Conservation (phyloP, 345 rosid species). For the Clarkia xantiana region DNA sequence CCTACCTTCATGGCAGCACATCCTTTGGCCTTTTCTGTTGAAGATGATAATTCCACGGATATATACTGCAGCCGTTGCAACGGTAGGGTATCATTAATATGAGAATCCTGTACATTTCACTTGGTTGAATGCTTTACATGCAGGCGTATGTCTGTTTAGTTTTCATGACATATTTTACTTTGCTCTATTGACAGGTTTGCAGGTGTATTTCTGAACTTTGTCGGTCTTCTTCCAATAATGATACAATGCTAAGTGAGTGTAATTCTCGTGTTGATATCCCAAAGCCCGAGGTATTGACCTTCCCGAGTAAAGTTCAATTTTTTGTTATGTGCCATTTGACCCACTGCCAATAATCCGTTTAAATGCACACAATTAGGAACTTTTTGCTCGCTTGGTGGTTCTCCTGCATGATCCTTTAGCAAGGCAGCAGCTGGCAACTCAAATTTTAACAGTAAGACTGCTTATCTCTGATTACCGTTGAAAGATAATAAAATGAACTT, state of each 20-base stretch:
- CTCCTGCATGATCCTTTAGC: conserved; percentile 92
- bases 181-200: conserved; percentile 55
- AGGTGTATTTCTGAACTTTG: conserved; percentile 90
- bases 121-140: background rate
- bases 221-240: conserved; percentile 40
- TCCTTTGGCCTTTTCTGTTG: conserved; percentile 92
- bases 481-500: too few relatives aligned
- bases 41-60: conserved; percentile 65
- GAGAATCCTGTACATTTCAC: background rate
- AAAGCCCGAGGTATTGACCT: conserved; percentile 52
- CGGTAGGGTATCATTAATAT: conserved; percentile 28
- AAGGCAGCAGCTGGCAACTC: conserved; percentile 74
- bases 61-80: conserved; percentile 69
- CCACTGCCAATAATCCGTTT: background rate
- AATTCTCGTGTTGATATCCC: conserved; percentile 80
- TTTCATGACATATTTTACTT: conserved; percentile 1
- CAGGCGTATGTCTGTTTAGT: background rate
- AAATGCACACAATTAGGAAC: conserved; percentile 37
- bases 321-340: conserved; percentile 6
- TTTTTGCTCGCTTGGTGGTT: conserved; percentile 87
- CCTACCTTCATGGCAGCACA: conserved; percentile 40
- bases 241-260: conserved; percentile 59
- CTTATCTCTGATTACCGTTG: background rate
- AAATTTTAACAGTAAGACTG: conserved; percentile 67
- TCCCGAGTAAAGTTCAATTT: conserved; percentile 7